Conservation (phyloP, 345 rosid genomes). For the Citrus australasica region DNA sequence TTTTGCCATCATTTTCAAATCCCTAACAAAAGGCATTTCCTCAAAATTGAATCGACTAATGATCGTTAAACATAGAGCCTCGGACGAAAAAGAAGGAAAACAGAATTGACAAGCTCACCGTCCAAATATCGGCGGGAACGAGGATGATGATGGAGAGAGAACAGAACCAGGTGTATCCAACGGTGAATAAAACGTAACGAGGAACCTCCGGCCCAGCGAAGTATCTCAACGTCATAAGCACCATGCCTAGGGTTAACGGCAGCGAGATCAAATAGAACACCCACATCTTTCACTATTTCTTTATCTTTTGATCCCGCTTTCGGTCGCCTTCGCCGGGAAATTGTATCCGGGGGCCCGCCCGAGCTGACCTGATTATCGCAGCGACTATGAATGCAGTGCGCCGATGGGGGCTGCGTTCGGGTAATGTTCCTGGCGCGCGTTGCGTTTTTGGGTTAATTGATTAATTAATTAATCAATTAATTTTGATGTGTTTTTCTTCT, state of each 20-base stretch:
- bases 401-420: neutral
- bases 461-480: too few relatives aligned
- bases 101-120: constrained; percentile 35
- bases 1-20: neutral
- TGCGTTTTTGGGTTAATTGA: neutral
- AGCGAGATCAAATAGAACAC: constrained; percentile 96
- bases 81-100: neutral
- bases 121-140: constrained; percentile 97
- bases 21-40: neutral
- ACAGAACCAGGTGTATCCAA: constrained; percentile 97
- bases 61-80: neutral
- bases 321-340: neutral
- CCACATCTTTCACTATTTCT: constrained; percentile 61
- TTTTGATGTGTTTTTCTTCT: neutral
- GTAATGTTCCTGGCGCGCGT: neutral
- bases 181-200: constrained; percentile 87
- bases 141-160: constrained; percentile 94
- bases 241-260: constrained; percentile 96
- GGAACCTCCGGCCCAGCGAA: constrained; percentile 96
- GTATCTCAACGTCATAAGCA: constrained; percentile 67
- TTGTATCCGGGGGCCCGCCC: neutral
- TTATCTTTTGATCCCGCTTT: neutral
- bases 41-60: neutral
- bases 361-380: neutral
- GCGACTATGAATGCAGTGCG: neutral